Evolutionary conservation across 148 eudicot species (phyloP).

Genomic region (Vaccinium corymbosum): DNA sequence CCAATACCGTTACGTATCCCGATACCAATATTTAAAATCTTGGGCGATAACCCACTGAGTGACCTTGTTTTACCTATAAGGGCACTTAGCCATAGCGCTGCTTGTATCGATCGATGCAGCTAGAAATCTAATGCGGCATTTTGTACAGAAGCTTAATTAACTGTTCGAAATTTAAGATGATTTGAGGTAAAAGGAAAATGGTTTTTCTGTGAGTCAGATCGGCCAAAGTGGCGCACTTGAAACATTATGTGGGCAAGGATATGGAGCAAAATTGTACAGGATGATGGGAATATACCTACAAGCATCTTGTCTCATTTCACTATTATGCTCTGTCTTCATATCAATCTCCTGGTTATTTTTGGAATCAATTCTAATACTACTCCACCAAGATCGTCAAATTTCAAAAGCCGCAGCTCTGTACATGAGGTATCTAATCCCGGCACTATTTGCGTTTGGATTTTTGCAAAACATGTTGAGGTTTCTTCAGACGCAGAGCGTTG

Average conservation of each 20-base stretch:
- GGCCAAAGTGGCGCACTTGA: constrained; percentile 87
- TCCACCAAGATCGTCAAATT: constrained; percentile 57
- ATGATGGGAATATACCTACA: constrained; percentile 77
- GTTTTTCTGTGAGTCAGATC: constrained; percentile 38
- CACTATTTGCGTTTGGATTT: constrained; percentile 52
- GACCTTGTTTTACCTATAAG: too few relatives aligned
- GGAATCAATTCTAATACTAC: constrained; percentile 45
- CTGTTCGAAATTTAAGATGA: too few relatives aligned
- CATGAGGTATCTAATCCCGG: constrained; percentile 58
- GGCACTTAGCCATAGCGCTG: too few relatives aligned
- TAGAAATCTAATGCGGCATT: too few relatives aligned
- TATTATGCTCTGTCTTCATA: constrained; percentile 45
- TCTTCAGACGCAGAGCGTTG: constrained; percentile 19
- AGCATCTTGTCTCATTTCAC: constrained; percentile 63
- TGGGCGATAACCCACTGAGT: too few relatives aligned
- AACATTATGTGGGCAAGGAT: constrained; percentile 49
- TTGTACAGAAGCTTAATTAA: too few relatives aligned
- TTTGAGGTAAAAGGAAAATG: too few relatives aligned
- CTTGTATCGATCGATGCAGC: too few relatives aligned
- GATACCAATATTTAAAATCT: too few relatives aligned
- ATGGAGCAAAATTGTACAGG: constrained; percentile 57
- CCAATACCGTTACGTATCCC: too few relatives aligned
- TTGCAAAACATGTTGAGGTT: constrained; percentile 58
- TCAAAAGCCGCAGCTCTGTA: constrained; percentile 55
- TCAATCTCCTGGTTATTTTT: constrained; percentile 75